Base-by-base conservation (phyloP, 768 basidiomycete species). In the Xanthoconium stramineum region DNA sequence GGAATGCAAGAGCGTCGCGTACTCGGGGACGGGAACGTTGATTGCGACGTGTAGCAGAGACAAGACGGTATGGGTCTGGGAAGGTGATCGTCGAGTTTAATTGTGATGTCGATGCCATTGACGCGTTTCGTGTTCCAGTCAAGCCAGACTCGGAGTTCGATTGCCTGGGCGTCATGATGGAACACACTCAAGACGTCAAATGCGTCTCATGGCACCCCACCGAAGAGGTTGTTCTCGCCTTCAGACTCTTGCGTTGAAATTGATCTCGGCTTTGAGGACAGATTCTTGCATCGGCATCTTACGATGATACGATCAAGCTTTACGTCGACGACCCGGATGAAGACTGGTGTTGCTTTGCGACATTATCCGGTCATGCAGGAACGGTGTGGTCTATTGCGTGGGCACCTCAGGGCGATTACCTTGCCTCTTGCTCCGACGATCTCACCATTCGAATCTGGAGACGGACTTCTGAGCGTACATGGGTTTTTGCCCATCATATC, bases 51-150 rank as follows among this genome's bases (percentile, higher is more conserved):
- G 95, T 68, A 90, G 91, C 62, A 79, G 97, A 56, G 97, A 98
- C 75, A 99, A 98, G 76, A 92, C 93, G 6, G 94, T 98, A 0
- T 98, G 97, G 97, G 83, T 99, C 36, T 99, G 97, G 96, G 96
- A 98, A 80, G 93, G 95, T 89, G 67, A 65, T 75, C 64, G 2
- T 33, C 17, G 30, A 17, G 42, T 35, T 58, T 35, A 28, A 13
- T 7, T 13, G 24, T 24, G 24, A 11, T 45, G 13, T 13, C 47
- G 54, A 43, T 47, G n/a, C 29, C 13, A 45, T 33, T 60, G 38
- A 59, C 17, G 7, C 8, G 17, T 43, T 35, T 24, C 37, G 43
- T 38, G 14, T 19, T 32, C 9, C 61, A 95, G 95, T 90, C 2
- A 88, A 90, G 54, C 93, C 94, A 11, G 94, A 98, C 66, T 77